phyloP scores from a whole-genome alignment of 805 yeast genomes.

The Saccharomyces eubayanus region DNA sequence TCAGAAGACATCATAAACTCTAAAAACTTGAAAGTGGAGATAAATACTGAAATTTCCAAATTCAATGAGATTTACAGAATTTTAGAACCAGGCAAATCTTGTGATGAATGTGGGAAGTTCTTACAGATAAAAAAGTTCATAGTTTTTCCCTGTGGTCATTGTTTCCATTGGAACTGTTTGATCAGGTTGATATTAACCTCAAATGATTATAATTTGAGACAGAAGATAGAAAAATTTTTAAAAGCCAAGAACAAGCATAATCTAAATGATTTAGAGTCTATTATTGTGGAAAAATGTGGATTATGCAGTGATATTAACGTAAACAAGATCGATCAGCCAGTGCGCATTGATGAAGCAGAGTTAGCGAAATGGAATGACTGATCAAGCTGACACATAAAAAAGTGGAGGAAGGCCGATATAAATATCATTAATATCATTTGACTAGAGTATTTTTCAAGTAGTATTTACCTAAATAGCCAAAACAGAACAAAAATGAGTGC shows the following conservation, averaged over 20 bases:
- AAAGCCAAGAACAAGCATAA: constrained; percentile 24
- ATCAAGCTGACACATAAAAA: background rate
- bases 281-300: constrained; percentile 58
- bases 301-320: constrained; percentile 71
- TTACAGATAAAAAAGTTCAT: constrained; percentile 65
- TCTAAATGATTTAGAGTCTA: constrained; percentile 45
- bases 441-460: background rate
- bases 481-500: background rate
- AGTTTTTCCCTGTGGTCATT: constrained; percentile 83
- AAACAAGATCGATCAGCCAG: constrained; percentile 56
- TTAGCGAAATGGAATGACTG: constrained; percentile 39
- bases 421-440: background rate
- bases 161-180: constrained; percentile 85
- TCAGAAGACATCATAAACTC: constrained; percentile 73
- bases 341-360: constrained; percentile 36
- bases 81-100: constrained; percentile 77
- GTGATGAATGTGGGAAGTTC: constrained; percentile 62
- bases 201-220: constrained; percentile 59
- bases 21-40: constrained; percentile 47
- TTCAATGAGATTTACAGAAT: constrained; percentile 50
- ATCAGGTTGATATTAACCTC: constrained; percentile 50
- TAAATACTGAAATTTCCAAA: constrained; percentile 49
- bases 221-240: constrained; percentile 42
- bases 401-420: background rate
- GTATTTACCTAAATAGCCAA: background rate